Base-by-base conservation (phyloP, 2,329 filamentous ascomycete species). In the Proliferodiscus dingleyae region DNA sequence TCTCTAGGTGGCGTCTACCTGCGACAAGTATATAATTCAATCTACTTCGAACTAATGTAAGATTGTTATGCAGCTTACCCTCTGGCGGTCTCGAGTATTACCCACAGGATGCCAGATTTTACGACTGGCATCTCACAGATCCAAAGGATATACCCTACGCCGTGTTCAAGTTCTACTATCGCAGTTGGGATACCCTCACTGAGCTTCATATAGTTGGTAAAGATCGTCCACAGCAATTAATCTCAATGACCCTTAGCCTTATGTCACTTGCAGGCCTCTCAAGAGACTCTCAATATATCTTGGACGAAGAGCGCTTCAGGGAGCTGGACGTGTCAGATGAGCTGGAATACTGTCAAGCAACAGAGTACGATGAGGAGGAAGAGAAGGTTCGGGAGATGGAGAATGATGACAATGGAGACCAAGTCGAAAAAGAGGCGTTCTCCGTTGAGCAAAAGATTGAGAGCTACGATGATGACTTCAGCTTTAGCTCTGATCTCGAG, bases 111-210 rank as follows among this genome's bases (percentile, higher is more conserved):
- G 67, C 70, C 9, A 68, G 61, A 9, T 80, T 69, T 58, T 80
- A 74, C 53, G 68, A 77, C 51, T 81, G 72, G 63, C 61, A 68
- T 34, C 63, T 81, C 3, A 56, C 70, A 18, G 78, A 81, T 45
- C 60, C 73, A 0, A 73, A 68, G 43, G 71, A 78, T 34, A 65
- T 60, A 2, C 78, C 78, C 0, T 80, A 71, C 50, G 71, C 70
- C 4, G 70, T 68, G 0, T 81, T 80, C 49, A 68, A 68, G 21
- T 77, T 80, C 49, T 73, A 81, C 48, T 81, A 81, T 51, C 70
- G 77, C 23, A 75, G 72, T 5, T 73, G 69, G 70, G 64, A 68
- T 8, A 71, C 69, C 43, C 68, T 81, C 9, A 56, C 64, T 6
- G 61, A 68, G 24, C 65, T 79, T 8, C 74, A 73, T 43, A 61